Evolutionary conservation across 768 basidiomycete species (phyloP).

Genomic region (Myochromella boudieri): DNA sequence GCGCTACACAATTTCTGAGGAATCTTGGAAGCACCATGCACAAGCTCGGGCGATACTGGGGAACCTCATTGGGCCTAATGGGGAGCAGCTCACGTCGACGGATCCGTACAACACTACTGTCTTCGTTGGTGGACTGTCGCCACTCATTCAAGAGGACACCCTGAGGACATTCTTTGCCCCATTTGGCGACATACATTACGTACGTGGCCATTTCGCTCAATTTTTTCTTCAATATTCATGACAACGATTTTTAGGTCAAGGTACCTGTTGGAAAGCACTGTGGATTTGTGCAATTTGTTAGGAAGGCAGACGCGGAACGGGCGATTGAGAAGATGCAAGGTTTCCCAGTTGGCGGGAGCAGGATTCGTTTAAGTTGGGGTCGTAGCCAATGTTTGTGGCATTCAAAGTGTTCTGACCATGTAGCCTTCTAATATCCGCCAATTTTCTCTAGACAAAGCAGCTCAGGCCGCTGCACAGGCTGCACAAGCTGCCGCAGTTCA

Average conservation of each 20-base stretch:
- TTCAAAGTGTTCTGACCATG: background rate
- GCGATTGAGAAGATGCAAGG: conserved; percentile 98
- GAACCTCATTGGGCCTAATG: conserved; percentile 83
- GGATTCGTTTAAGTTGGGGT: conserved; percentile 92
- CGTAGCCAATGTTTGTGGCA: conserved; percentile 77
- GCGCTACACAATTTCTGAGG: conserved; percentile 63
- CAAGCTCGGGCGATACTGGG: conserved; percentile 82
- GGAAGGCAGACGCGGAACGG: conserved; percentile 86
- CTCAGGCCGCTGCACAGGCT: conserved; percentile 84
- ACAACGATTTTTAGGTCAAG: conserved; percentile 62
- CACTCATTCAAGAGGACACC: conserved; percentile 88
- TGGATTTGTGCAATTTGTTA: conserved; percentile 93
- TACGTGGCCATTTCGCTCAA: conserved; percentile 34
- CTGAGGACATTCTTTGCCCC: conserved; percentile 87
- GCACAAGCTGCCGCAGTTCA: conserved; percentile 76
- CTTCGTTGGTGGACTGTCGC: conserved; percentile 89
- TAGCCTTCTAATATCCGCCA: conserved; percentile 6
- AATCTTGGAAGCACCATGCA: conserved; percentile 83
- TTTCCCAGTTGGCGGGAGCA: conserved; percentile 89
- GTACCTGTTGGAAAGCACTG: conserved; percentile 96
- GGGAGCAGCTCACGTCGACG: conserved; percentile 81
- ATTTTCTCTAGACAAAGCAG: conserved; percentile 70
- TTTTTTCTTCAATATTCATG: conserved; percentile 12
- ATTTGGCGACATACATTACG: conserved; percentile 94
- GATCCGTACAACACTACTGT: conserved; percentile 98